Evolutionary conservation across 2,329 filamentous ascomycete species (phyloP).

Genomic region (Onygena corvina): DNA sequence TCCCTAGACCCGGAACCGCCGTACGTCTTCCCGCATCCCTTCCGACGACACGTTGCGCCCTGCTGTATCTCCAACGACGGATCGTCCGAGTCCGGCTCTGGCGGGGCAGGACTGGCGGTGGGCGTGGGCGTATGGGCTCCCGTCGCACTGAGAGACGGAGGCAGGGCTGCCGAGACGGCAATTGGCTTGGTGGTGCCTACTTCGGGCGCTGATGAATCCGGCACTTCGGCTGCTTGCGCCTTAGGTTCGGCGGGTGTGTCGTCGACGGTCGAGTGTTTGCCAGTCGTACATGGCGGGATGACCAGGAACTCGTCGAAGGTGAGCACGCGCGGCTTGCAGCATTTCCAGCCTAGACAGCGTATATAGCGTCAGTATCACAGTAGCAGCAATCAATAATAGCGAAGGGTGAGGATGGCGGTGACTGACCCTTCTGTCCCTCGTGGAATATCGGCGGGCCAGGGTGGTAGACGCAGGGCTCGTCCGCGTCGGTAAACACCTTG

Average conservation of each 20-base stretch:
- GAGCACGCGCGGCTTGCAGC: conserved; percentile 91
- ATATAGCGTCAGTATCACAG: not conserved
- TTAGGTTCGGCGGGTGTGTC: conserved; percentile 44
- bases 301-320: conserved; percentile 96
- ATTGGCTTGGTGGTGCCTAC: conserved; percentile 17
- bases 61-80: conserved; percentile 58
- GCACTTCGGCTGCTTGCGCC: conserved; percentile 20
- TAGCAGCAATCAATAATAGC: not conserved
- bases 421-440: conserved; percentile 90
- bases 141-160: conserved; percentile 24
- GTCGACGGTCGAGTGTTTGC: conserved; percentile 83
- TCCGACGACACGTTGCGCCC: conserved; percentile 64
- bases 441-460: conserved; percentile 90
- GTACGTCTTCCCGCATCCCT: conserved; percentile 58
- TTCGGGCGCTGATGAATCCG: conserved; percentile 12
- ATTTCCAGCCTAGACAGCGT: conserved; percentile 70
- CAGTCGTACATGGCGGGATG: conserved; percentile 84
- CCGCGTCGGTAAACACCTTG: conserved; percentile 68
- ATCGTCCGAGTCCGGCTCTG: conserved; percentile 82
- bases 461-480: conserved; percentile 83
- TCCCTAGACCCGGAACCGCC: conserved; percentile 47
- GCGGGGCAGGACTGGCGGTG: conserved; percentile 40
- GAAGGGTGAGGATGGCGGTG: not conserved
- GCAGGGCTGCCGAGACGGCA: conserved; percentile 18
- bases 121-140: conserved; percentile 26